These are phyloP conservation scores for Ganoderma lucidum DNA, from an alignment of 1,284 basidiomycete genomes.

Conservation along the genomic window DNA sequence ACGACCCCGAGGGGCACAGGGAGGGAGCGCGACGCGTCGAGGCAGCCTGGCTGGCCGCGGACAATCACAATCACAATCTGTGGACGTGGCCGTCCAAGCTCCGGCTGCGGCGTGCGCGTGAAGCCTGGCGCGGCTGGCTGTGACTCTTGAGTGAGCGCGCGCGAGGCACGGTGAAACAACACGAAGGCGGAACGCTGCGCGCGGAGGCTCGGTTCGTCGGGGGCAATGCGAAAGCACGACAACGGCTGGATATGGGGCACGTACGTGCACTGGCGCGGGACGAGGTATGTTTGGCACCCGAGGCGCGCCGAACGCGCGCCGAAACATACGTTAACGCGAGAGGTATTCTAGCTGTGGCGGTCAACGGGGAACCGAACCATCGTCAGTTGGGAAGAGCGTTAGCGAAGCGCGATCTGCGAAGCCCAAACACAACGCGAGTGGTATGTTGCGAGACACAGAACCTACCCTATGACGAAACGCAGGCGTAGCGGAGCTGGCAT, in stretches of 20 bases:
- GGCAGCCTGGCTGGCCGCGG: neutral
- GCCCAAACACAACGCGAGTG: neutral
- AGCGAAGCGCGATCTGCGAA: neutral
- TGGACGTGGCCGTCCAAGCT: neutral
- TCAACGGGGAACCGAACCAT: neutral
- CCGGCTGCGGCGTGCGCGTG: neutral
- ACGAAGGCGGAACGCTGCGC: neutral
- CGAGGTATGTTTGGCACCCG: neutral
- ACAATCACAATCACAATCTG: constrained; percentile 1
- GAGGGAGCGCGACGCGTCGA: neutral
- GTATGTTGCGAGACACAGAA: neutral
- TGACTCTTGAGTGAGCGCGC: neutral
- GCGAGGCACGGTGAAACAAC: neutral
- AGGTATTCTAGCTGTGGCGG: too few species aligned
- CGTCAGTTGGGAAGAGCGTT: neutral
- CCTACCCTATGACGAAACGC: neutral
- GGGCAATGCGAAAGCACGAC: neutral
- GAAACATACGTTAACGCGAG: too few species aligned
- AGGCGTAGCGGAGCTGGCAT: neutral
- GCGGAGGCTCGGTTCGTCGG: neutral
- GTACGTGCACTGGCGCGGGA: neutral
- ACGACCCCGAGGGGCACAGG: neutral
- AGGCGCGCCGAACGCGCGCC: neutral
- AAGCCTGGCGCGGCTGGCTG: neutral
- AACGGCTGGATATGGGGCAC: neutral